Percentiles rank a stretch among this genome's conserved stretches.
Evolutionary conservation across 495 filamentous ascomycete genomes (phyloP).

Genomic region (Aspergillus bertholletiae): DNA sequence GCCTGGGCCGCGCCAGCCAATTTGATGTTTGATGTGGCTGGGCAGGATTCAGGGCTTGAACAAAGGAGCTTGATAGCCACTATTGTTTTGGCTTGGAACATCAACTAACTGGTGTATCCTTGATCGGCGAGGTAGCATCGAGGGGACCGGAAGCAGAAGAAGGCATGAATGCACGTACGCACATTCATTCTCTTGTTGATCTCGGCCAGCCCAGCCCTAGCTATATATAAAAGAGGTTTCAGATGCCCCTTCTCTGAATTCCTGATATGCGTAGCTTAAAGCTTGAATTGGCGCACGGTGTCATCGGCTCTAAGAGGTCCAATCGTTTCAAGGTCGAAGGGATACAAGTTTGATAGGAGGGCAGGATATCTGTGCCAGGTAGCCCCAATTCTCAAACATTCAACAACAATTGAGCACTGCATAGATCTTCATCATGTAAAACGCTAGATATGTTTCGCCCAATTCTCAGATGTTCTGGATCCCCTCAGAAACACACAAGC

Average conservation of each 20-base stretch:
- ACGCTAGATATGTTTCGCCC: neutral
- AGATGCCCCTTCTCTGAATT: slow-evolving; percentile 3
- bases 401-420: neutral
- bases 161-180: neutral
- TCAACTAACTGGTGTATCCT: neutral
- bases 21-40: neutral
- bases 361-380: neutral
- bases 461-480: neutral
- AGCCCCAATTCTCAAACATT: neutral
- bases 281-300: slow-evolving; percentile 18
- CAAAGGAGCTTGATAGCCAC: neutral
- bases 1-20: neutral
- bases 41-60: neutral
- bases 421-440: no score
- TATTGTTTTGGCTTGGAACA: neutral
- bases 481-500: neutral
- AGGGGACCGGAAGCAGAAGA: neutral
- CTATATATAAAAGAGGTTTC: neutral
- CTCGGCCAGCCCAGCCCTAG: slow-evolving; percentile 9
- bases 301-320: slow-evolving; percentile 5
- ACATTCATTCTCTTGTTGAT: neutral
- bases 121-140: neutral
- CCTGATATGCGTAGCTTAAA: slow-evolving; percentile 12
- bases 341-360: slow-evolving; percentile 1
- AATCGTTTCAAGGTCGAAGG: neutral